These are phyloP conservation scores for Pezicula carpinea DNA, from an alignment of 2,329 filamentous ascomycete genomes.

Conservation along the genomic window DNA sequence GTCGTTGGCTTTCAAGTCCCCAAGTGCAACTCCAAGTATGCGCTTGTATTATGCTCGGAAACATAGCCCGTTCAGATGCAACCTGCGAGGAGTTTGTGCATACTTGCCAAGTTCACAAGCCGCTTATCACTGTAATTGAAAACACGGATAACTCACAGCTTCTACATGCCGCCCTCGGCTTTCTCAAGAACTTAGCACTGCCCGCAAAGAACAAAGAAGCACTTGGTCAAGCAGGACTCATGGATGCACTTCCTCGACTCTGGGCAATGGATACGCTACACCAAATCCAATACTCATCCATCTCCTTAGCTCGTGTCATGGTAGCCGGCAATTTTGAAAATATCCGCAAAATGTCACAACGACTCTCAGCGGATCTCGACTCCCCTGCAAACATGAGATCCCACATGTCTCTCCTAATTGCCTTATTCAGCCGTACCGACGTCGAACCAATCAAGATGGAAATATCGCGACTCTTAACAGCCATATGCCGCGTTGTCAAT, in stretches of 20 bases:
- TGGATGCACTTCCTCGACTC: conserved; percentile 48
- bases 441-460: conserved; percentile 55
- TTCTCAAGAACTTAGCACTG: conserved; percentile 62
- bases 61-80: conserved; percentile 55
- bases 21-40: conserved; percentile 46
- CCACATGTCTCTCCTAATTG: conserved; percentile 34
- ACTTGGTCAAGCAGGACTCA: conserved; percentile 41
- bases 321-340: conserved; percentile 49
- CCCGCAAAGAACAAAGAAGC: conserved; percentile 48
- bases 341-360: conserved; percentile 42
- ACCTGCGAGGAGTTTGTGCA: conserved; percentile 46
- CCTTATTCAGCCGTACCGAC: conserved; percentile 39
- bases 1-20: conserved; percentile 41
- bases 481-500: conserved; percentile 52
- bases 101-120: conserved; percentile 36
- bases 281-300: conserved; percentile 56
- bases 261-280: conserved; percentile 48
- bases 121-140: conserved; percentile 41
- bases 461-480: conserved; percentile 47
- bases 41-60: conserved; percentile 57
- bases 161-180: conserved; percentile 52
- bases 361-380: conserved; percentile 33
- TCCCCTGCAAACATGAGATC: conserved; percentile 29
- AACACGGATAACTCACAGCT: conserved; percentile 43
- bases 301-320: conserved; percentile 53